Evolutionary conservation across 1,139 yeast genomes (phyloP).

Genomic region (Debaryomyces robertsiae): DNA sequence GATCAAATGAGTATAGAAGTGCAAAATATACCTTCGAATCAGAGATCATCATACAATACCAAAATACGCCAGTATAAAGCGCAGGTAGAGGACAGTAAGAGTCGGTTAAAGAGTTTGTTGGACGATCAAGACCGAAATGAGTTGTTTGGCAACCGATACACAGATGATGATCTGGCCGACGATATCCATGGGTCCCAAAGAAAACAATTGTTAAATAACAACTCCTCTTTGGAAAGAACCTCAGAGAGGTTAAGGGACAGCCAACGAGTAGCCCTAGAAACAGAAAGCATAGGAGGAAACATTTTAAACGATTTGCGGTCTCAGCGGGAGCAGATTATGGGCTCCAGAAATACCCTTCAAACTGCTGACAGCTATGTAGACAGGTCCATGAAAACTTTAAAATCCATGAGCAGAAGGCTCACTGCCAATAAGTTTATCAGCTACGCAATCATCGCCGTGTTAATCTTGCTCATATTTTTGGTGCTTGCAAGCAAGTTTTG

Average conservation of each 20-base stretch:
- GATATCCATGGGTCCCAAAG: slow-evolving; percentile 70
- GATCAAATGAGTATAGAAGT: slow-evolving; percentile 84
- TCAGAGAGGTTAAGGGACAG: slow-evolving; percentile 84
- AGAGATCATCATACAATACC: slow-evolving; percentile 68
- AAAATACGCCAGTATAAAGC: slow-evolving; percentile 67
- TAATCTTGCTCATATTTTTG: slow-evolving; percentile 77
- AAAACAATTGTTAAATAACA: slow-evolving; percentile 75
- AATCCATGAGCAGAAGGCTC: slow-evolving; percentile 90
- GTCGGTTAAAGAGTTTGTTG: slow-evolving; percentile 50
- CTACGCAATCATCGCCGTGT: slow-evolving; percentile 90
- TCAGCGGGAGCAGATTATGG: slow-evolving; percentile 88
- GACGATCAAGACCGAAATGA: slow-evolving; percentile 69
- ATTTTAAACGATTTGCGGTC: slow-evolving; percentile 86
- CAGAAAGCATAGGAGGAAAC: slow-evolving; percentile 89
- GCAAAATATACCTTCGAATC: slow-evolving; percentile 73
- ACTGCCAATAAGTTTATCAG: slow-evolving; percentile 95
- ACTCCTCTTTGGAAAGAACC: slow-evolving; percentile 79
- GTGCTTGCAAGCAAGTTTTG: slow-evolving; percentile 87
- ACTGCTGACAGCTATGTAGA: slow-evolving; percentile 96
- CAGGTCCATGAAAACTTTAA: slow-evolving; percentile 80
- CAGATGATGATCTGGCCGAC: slow-evolving; percentile 30
- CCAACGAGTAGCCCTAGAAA: slow-evolving; percentile 88
- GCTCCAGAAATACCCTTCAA: slow-evolving; percentile 78
- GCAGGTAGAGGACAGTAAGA: slow-evolving; percentile 61
- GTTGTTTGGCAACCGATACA: slow-evolving; percentile 62